Evolutionary conservation across 192 early-diverging fungal genomes (phyloP).

Genomic region (Backusella psychrophila): DNA sequence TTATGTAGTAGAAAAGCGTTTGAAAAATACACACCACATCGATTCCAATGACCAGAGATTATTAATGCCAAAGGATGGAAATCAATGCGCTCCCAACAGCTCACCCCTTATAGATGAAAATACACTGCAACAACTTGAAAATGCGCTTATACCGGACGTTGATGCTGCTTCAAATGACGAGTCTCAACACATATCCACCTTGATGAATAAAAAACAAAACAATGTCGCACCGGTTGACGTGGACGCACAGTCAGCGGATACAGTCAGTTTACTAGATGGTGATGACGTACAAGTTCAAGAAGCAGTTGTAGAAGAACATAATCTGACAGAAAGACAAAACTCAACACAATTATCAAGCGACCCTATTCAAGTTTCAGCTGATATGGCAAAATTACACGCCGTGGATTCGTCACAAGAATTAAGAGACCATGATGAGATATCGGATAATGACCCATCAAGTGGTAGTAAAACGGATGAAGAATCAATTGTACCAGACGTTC

Average conservation of each 20-base stretch:
- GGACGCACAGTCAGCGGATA: not conserved
- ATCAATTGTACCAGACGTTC: not conserved
- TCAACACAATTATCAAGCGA: not conserved
- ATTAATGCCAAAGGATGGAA: not conserved
- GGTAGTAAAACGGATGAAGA: not conserved
- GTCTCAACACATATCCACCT: not conserved
- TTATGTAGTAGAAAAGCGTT: not conserved
- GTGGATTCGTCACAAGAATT: not conserved
- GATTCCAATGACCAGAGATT: not conserved
- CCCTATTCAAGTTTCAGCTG: not conserved
- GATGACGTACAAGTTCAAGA: not conserved
- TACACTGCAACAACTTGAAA: not conserved
- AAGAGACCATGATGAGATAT: not conserved
- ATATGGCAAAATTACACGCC: not conserved
- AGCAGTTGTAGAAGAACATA: not conserved
- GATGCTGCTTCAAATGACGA: not conserved
- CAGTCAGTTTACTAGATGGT: not conserved
- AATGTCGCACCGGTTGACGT: not conserved
- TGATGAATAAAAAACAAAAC: too few relatives aligned
- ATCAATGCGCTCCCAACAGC: not conserved
- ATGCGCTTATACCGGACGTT: not conserved
- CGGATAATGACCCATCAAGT: not conserved
- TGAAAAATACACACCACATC: not conserved
- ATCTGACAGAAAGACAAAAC: not conserved
- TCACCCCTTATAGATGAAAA: not conserved